Base-by-base conservation (phyloP, 2,329 filamentous ascomycete species). In the Clonostachys rhizophaga region DNA sequence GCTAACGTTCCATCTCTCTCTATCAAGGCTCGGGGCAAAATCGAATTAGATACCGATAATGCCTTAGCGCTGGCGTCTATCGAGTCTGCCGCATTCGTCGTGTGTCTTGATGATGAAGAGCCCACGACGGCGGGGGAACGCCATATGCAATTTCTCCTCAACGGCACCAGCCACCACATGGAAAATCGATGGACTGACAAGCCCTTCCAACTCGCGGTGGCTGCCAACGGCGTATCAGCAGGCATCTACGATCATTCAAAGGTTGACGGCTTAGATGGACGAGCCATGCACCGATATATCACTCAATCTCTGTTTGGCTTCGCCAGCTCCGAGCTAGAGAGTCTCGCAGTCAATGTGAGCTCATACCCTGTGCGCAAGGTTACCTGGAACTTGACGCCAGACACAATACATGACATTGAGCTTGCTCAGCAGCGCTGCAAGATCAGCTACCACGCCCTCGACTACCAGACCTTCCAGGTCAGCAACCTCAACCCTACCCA, bases 121-220 rank as follows among this genome's bases (percentile, higher is more conserved):
- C 50, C 50, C n/a, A 39, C 35, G 17, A 50, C 42, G 13, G 18
- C 40, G n/a, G 35, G 16, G 5, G 43, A 50, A 2, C 44, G 40
- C 2, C 20, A 42, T 14, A 45, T 43, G 18, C 46, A 44, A 14
- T 8, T 47, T 1, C 42, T 43, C 11, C 24, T 24, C 24, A 43
- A 52, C 8, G 46, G 48, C 16, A 47, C 45, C 42, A 24, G 5
- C 24, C 24, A 24, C 5, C 24, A 24, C 3, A 24, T 24, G 24
- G 24, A 24, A 24, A 52, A 52, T 37, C 45, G 50, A 2, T 52
- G 50, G 50, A 8, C 43, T 14, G 50, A 52, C 30, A 52, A 52
- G 45, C 43, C 45, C 3, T 16, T 52, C 8, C 45, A 45, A 2
- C 50, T 52, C 34, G 37, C 46, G 11, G 40, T 52, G 7, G 30